A percentile compares a stretch with the other conserved stretches of the same genome.
Evolutionary conservation across 495 filamentous ascomycete species (phyloP).

Genomic region (Penicillium riverlandense): DNA sequence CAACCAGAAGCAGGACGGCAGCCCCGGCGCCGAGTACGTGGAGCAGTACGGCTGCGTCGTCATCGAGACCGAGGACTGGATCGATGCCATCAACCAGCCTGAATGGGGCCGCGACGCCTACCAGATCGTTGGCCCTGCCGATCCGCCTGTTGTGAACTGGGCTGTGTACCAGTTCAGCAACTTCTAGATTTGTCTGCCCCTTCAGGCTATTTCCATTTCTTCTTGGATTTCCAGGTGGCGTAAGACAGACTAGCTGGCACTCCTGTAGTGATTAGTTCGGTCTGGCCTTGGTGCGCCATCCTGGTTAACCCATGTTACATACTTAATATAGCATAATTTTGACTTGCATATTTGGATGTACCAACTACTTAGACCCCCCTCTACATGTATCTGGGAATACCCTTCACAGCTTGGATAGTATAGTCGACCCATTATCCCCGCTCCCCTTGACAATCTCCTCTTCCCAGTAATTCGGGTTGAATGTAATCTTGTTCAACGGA

Average conservation of each 20-base stretch:
- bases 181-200: conserved; percentile 1
- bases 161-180: conserved; percentile 58
- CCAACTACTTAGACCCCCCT: too few relatives aligned
- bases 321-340: too few relatives aligned
- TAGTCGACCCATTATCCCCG: conserved; percentile 11
- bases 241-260: too few relatives aligned
- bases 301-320: too few relatives aligned
- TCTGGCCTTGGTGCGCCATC: too few relatives aligned
- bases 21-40: conserved; percentile 30
- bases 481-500: conserved; percentile 37
- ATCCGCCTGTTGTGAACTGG: conserved; percentile 54
- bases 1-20: conserved; percentile 31
- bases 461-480: conserved; percentile 42
- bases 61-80: conserved; percentile 58
- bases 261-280: too few relatives aligned
- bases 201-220: too few relatives aligned
- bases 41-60: conserved; percentile 68
- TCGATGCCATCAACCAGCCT: conserved; percentile 75
- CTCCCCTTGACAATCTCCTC: conserved; percentile 43
- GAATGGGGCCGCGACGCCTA: conserved; percentile 57
- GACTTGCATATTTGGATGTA: too few relatives aligned
- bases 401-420: conserved; percentile 17
- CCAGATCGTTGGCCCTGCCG: conserved; percentile 59
- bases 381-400: not conserved
- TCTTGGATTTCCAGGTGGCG: too few relatives aligned